Percentiles rank a stretch among this genome's conserved stretches.
phyloP scores from a whole-genome alignment of 192 early-diverging fungal species.

The Linnemannia zychae region DNA sequence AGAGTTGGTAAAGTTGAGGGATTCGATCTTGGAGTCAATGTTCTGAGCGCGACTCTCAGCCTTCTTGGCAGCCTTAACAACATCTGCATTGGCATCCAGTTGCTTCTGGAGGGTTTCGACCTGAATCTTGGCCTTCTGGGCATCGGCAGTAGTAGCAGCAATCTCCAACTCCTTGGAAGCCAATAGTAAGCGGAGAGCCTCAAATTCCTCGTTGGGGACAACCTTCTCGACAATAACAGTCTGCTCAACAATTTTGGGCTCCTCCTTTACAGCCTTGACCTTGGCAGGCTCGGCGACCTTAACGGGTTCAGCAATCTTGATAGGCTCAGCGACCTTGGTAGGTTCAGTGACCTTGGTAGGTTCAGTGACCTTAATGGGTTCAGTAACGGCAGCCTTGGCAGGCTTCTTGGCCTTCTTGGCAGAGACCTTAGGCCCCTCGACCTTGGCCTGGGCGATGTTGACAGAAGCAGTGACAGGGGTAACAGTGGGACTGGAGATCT shows the following conservation, averaged over 20 bases:
- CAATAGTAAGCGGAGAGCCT: slow-evolving; percentile 32
- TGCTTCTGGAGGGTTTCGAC: slow-evolving; percentile 42
- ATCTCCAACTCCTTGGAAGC: slow-evolving; percentile 30
- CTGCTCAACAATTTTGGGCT: slow-evolving; percentile 18
- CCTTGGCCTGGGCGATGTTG: background rate
- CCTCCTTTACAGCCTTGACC: slow-evolving; percentile 19
- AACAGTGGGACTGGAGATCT: slow-evolving; percentile 8
- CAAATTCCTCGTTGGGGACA: slow-evolving; percentile 40
- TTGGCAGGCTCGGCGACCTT: slow-evolving; percentile 20
- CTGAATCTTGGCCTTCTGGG: slow-evolving; percentile 27
- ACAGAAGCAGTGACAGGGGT: slow-evolving; percentile 19
- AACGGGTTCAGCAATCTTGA: slow-evolving; percentile 26
- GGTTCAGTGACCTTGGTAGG: slow-evolving; percentile 9
- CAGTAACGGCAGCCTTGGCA: slow-evolving; percentile 16
- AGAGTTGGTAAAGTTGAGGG: slow-evolving; percentile 61
- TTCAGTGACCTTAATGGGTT: slow-evolving; percentile 20
- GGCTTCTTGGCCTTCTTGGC: slow-evolving; percentile 38
- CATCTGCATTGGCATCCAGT: slow-evolving; percentile 31
- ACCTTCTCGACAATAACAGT: slow-evolving; percentile 9
- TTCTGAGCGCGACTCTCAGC: slow-evolving; percentile 51
- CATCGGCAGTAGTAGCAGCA: slow-evolving; percentile 15
- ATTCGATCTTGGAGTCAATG: slow-evolving; percentile 54
- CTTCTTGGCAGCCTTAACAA: slow-evolving; percentile 48
- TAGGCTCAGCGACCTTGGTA: slow-evolving; percentile 17
- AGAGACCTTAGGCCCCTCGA: slow-evolving; percentile 30